phyloP scores from a whole-genome alignment of 1,139 yeast species.

The Nakaseomyces uthaithaninus region DNA sequence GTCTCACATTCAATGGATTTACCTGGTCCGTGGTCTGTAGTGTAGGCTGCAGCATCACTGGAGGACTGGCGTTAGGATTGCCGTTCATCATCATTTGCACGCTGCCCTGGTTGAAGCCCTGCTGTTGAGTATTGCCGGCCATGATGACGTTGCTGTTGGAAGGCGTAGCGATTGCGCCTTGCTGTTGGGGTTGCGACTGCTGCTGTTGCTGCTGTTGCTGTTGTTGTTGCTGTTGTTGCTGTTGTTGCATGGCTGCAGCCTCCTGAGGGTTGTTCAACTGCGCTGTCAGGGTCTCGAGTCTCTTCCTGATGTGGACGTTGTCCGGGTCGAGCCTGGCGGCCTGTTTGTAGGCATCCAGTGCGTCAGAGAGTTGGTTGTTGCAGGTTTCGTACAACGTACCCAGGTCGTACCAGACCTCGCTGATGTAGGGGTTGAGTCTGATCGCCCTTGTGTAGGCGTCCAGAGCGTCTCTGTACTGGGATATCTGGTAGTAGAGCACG shows the following conservation, averaged over 20 bases:
- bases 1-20: constrained; percentile 27
- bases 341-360: constrained; percentile 91
- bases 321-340: constrained; percentile 94
- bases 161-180: constrained; percentile 14
- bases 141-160: constrained; percentile 11
- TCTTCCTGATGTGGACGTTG: constrained; percentile 86
- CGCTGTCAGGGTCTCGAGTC: constrained; percentile 76
- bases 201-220: constrained; percentile 18
- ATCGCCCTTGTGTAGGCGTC: constrained; percentile 97
- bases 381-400: constrained; percentile 96
- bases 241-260: constrained; percentile 21
- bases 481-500: constrained; percentile 87
- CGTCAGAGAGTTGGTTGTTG: constrained; percentile 89
- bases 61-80: constrained; percentile 16
- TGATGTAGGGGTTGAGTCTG: constrained; percentile 85
- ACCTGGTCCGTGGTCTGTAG: constrained; percentile 26
- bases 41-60: constrained; percentile 30
- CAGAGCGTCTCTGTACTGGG: constrained; percentile 91
- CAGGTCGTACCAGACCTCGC: constrained; percentile 97
- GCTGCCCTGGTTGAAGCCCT: constrained; percentile 7
- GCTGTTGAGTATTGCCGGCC: neutral
- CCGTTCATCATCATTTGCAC: constrained; percentile 5
- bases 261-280: constrained; percentile 28
- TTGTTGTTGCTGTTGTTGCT: constrained; percentile 23
- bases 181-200: constrained; percentile 12